These are phyloP conservation scores for Canna indica DNA, from an alignment of 176 grass and related monocot species.

Conservation along the genomic window DNA sequence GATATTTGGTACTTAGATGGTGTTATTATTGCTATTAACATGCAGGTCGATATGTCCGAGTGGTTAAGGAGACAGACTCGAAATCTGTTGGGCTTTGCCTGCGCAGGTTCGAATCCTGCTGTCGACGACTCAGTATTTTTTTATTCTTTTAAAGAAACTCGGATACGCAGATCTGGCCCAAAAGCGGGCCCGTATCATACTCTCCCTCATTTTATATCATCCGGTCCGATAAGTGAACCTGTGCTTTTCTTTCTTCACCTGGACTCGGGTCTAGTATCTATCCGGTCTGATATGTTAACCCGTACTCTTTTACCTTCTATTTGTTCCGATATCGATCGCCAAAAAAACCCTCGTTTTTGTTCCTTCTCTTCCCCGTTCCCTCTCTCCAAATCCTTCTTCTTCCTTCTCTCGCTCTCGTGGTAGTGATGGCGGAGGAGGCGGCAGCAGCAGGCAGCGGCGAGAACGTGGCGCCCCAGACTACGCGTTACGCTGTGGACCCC, in stretches of 20 bases:
- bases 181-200: not conserved
- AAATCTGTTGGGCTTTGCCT: slow-evolving; percentile 28
- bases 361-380: not conserved
- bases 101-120: slow-evolving; percentile 36
- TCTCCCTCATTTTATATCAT: no score
- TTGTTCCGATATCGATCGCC: no score
- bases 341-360: not conserved
- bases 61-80: slow-evolving; percentile 47
- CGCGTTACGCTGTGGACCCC: slow-evolving; percentile 6
- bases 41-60: slow-evolving; percentile 61
- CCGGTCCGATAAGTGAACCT: not conserved
- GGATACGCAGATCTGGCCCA: no score
- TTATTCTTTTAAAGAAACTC: no score
- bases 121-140: no score
- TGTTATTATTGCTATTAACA: no score
- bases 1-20: no score
- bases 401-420: not conserved
- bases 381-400: not conserved
- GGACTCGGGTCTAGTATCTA: no score
- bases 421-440: slow-evolving; percentile 11
- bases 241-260: not conserved
- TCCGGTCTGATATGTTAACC: no score
- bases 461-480: not conserved
- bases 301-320: no score
- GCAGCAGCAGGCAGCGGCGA: not conserved